These are phyloP conservation scores for Hypocreales sp. DNA, from an alignment of 2,329 filamentous ascomycete genomes.

Conservation along the genomic window DNA sequence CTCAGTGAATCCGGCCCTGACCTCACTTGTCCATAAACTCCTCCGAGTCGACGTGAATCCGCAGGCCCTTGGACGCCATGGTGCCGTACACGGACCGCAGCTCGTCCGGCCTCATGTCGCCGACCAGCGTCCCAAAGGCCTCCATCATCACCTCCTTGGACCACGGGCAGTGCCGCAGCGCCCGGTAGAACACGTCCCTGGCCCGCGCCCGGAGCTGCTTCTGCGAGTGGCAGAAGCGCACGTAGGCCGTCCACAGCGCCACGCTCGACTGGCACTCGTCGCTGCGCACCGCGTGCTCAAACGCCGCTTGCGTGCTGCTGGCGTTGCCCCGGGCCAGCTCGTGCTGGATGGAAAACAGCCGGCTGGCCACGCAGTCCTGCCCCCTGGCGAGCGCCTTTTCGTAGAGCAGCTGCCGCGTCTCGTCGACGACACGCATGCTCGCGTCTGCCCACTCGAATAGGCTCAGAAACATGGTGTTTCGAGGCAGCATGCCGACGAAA, in stretches of 20 bases:
- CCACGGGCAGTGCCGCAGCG: conserved; percentile 31
- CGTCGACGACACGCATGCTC: conserved; percentile 58
- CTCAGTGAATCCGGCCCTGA: too few species aligned
- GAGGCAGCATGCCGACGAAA: conserved; percentile 51
- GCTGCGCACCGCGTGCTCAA: conserved; percentile 33
- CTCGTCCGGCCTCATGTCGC: conserved; percentile 30
- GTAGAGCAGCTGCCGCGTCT: conserved; percentile 51
- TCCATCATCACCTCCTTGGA: conserved; percentile 34
- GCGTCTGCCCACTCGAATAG: conserved; percentile 62
- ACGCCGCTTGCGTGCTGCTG: conserved; percentile 33
- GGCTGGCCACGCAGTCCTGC: conserved; percentile 26
- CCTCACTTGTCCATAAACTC: too few species aligned
- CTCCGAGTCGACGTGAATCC: conserved; percentile 35
- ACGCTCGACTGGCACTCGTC: conserved; percentile 22
- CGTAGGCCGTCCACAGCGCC: conserved; percentile 33
- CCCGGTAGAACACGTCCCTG: conserved; percentile 32
- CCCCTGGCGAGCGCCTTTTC: conserved; percentile 27
- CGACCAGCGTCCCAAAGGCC: conserved; percentile 28
- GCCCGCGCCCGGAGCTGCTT: conserved; percentile 22
- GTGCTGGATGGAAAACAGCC: conserved; percentile 34
- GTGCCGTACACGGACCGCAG: conserved; percentile 31
- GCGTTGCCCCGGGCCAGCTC: conserved; percentile 31
- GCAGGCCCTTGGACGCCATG: conserved; percentile 31
- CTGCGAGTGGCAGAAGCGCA: conserved; percentile 27
- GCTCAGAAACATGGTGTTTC: conserved; percentile 60